Evolutionary conservation across 192 early-diverging fungal species (phyloP), one percentile per base, ranked within the genome.

Genomic region (Cladochytrium replicatum): DNA sequence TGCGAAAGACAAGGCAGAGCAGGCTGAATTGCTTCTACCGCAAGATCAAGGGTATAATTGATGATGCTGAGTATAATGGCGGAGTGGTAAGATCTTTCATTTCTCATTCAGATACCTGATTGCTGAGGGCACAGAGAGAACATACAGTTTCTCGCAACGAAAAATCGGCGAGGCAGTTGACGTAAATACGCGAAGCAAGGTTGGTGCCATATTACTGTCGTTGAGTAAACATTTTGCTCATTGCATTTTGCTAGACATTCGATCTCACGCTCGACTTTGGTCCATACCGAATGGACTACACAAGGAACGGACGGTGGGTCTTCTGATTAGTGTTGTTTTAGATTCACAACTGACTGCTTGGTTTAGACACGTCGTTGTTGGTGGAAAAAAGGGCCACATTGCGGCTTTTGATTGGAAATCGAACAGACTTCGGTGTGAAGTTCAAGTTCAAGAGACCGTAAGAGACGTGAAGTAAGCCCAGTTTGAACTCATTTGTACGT

Each of bases 321-420:
- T 48, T n/a, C 0, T 50, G 24, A 32, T 15, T 5, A 13, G 24
- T 30, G 2, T 50, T 15, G n/a, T n/a, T n/a, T n/a, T n/a, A n/a
- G n/a, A 8, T 23, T 74, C 21, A 65, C 72, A 23, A 64, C 65
- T 1, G 67, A 62, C 6, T 44, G 63, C 3, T 72, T 72, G 9
- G 6, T 17, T 42, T 51, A 52, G 67, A 27, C 62, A 80, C 50
- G 42, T 91, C 59, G 57, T 91, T 28, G 62, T 91, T 21, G 88
- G 83, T 43, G 88, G 87, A 4, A 57, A 67, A 13, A 84, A 83
- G 50, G 93, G 93, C 9, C 93, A 97, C 55, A 52, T 97, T 50
- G 88, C 88, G 2, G 80, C 84, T 0, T 86, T 95, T 63, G 87
- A 95, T 57, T 97, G 93, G 93, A 77, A 85, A 45, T 71, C 55